phyloP scores from a whole-genome alignment of 2,329 filamentous ascomycete species.

The Colletotrichum sp. region DNA sequence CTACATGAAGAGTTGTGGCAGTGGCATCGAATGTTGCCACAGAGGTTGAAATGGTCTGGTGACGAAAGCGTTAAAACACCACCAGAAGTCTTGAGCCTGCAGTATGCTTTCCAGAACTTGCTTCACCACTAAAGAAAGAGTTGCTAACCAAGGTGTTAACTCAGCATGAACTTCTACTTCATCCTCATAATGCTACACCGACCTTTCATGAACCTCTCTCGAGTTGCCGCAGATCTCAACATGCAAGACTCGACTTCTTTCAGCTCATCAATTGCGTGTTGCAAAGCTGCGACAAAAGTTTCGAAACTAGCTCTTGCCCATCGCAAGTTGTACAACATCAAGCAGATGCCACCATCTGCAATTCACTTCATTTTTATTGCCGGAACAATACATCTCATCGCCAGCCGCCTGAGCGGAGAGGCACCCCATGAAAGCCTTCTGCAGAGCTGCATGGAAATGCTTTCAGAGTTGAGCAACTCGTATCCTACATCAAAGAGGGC shows the following conservation, averaged over 20 bases:
- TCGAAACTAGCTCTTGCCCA: neutral
- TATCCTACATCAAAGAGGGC: neutral
- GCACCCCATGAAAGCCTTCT: neutral
- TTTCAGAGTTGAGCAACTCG: neutral
- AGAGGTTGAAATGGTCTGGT: neutral
- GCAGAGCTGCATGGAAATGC: neutral
- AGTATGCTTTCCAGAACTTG: neutral
- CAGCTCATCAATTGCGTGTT: too few relatives aligned
- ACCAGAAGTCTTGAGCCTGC: neutral
- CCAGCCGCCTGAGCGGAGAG: neutral
- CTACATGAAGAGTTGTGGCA: neutral
- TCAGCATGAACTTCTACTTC: conserved; percentile 9
- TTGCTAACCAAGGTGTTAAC: too few relatives aligned
- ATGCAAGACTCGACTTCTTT: neutral
- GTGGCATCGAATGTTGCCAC: neutral
- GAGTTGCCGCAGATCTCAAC: neutral
- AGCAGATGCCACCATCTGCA: neutral
- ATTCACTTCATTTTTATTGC: conserved; percentile 7
- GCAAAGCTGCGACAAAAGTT: conserved; percentile 1
- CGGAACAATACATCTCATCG: neutral
- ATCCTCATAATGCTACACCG: conserved; percentile 1
- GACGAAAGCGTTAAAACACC: neutral
- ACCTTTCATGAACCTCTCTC: neutral
- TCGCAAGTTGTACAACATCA: neutral
- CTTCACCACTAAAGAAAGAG: too few relatives aligned